Percentiles rank a stretch among this genome's conserved stretches.
Evolutionary conservation across 2,329 filamentous ascomycete species (phyloP).

Genomic region (Periconia macrospinosa): DNA sequence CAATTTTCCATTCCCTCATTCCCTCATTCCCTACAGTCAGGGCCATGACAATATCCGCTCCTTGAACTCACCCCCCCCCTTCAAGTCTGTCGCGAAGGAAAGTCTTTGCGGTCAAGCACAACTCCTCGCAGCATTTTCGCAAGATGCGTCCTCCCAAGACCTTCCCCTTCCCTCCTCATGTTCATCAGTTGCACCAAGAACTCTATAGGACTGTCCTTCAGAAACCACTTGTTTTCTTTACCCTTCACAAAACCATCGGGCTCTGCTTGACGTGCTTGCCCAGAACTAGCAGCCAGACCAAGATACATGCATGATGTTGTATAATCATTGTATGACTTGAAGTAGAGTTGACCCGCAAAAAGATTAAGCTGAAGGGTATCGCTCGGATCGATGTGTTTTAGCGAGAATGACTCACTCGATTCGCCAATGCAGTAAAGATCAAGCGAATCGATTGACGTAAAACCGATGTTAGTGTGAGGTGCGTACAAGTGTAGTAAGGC

Average conservation of each 20-base stretch:
- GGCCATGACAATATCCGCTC: too few species aligned
- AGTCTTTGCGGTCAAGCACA: constrained; percentile 37
- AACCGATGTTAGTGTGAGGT: constrained; percentile 47
- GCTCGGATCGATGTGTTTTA: constrained; percentile 14
- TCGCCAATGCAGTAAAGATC: constrained; percentile 46
- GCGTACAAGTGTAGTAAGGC: constrained; percentile 57
- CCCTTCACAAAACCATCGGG: constrained; percentile 41
- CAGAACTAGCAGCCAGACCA: constrained; percentile 46
- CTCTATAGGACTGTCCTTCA: constrained; percentile 45
- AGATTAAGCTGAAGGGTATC: constrained; percentile 60
- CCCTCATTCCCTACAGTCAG: too few species aligned
- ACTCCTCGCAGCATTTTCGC: constrained; percentile 44
- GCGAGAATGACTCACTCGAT: background rate
- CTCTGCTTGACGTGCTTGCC: constrained; percentile 23
- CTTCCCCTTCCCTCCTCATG: constrained; percentile 39
- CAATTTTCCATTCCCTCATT: too few species aligned
- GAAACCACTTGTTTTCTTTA: constrained; percentile 27
- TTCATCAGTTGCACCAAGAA: constrained; percentile 44
- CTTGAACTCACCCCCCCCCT: background rate
- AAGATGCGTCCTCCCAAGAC: constrained; percentile 49
- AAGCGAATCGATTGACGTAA: constrained; percentile 49
- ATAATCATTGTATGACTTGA: constrained; percentile 60
- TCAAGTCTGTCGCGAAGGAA: constrained; percentile 8
- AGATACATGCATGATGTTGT: constrained; percentile 54
- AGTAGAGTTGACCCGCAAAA: constrained; percentile 69